Base-by-base conservation (phyloP, 345 rosid species). In the Sonneratia alba region DNA sequence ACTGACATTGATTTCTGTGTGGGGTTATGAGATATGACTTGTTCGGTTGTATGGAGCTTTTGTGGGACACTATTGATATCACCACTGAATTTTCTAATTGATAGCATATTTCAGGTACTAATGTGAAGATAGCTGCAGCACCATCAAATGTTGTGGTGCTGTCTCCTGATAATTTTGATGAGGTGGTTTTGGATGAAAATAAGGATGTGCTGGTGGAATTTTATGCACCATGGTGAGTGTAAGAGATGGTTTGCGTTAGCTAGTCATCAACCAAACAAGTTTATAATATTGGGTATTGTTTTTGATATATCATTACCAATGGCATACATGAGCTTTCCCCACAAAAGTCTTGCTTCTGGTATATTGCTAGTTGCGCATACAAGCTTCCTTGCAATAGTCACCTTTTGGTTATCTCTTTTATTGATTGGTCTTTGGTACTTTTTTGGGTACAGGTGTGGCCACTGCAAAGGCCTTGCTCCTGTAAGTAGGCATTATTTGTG, bases 131-230 rank as follows among this genome's bases (percentile, higher is more conserved):
- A 78, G 91, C 97, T 75, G 74, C 98, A 10, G 67, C 49, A 14
- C 96, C 97, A 75, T 90, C 96, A 69, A 80, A 64, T 74, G 99
- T 92, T 61, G 81, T 80, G 67, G 96, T 96, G 79, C 82, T 96
- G 47, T 84, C 94, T 15, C 68, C 88, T 69, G 98, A 89, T 71
- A 96, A 82, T 59, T 96, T 96, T 74, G 80, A 86, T 75, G 90
- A 85, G 80, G 47, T 92, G 80, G 99, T 92, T 72, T 78, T 90
- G 85, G 96, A 96, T 77, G 83, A 86, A 56, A 85, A 82, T 70
- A 96, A 96, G 79, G 98, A 96, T 81, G 98, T 96, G 47, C 75
- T 96, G 82, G 91, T 96, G 78, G 99, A 96, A 81, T 92, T 96
- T 81, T 96, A 96, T 78, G 99, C 98, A 34, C 99, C 99, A 64